phyloP scores from a whole-genome alignment of 2,329 filamentous ascomycete species.

The Talaromyces sp. region DNA sequence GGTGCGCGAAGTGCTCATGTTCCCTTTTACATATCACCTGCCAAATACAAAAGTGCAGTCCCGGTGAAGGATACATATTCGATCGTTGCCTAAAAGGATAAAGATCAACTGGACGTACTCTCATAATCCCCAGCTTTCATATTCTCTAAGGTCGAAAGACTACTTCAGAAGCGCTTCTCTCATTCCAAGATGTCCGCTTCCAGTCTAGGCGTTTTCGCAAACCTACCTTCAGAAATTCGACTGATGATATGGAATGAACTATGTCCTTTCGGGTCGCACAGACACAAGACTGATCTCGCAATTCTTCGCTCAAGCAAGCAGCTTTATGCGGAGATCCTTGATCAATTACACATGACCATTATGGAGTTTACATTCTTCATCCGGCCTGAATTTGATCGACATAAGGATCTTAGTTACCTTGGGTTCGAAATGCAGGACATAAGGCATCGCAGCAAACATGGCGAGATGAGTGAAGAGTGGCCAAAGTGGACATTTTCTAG shows the following conservation, averaged over 20 bases:
- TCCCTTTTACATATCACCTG: neutral
- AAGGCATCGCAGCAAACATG: neutral
- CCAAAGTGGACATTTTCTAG: neutral
- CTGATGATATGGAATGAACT: neutral
- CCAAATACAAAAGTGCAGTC: neutral
- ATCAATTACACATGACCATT: neutral
- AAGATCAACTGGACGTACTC: neutral
- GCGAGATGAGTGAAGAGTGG: neutral
- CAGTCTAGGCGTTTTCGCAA: neutral
- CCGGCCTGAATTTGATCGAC: neutral
- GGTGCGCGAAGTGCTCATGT: neutral
- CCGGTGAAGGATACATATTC: neutral
- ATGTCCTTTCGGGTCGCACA: neutral
- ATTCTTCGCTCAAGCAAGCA: neutral
- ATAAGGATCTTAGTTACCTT: neutral
- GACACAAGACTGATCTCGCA: neutral
- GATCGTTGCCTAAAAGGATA: neutral
- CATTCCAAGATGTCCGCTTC: neutral
- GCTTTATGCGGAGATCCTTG: neutral
- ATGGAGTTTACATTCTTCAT: neutral
- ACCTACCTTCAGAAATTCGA: neutral
- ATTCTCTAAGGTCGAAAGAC: neutral
- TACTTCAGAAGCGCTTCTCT: neutral
- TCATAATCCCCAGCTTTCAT: neutral
- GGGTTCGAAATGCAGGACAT: neutral